Conservation (phyloP, 257 asterid species). For the Scutellaria barbata region DNA sequence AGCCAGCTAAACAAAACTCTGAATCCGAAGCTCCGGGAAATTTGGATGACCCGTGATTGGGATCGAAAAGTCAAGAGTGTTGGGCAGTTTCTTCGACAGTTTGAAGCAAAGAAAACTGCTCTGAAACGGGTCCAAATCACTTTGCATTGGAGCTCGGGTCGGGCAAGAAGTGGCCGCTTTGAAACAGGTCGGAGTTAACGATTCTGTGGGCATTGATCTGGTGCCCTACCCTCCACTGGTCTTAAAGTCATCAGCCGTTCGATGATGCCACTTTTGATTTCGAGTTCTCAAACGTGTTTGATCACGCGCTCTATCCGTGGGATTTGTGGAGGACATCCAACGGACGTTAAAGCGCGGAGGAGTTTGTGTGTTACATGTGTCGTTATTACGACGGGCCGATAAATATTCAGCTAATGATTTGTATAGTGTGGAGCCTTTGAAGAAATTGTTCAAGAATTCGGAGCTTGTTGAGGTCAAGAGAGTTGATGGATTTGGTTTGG, state of each 20-base stretch:
- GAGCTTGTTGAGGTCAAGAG: slow-evolving; percentile 51
- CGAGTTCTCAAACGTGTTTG: slow-evolving; percentile 84
- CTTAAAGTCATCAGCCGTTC: slow-evolving; percentile 56
- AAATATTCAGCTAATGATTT: slow-evolving; percentile 81
- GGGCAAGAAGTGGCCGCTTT: neutral
- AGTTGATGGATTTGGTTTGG: slow-evolving; percentile 79
- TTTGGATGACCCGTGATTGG: neutral
- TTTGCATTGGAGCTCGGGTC: neutral
- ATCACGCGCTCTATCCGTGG: slow-evolving; percentile 78
- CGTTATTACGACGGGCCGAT: slow-evolving; percentile 59
- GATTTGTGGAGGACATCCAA: slow-evolving; percentile 71
- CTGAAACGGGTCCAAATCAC: neutral
- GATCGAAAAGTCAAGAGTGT: neutral
- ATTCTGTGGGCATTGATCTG: neutral
- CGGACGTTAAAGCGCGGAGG: slow-evolving; percentile 74
- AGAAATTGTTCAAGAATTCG: slow-evolving; percentile 62
- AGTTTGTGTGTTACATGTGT: slow-evolving; percentile 71
- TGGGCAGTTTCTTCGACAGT: neutral
- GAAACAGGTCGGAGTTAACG: neutral
- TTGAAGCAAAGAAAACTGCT: neutral
- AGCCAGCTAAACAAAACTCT: neutral
- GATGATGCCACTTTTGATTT: slow-evolving; percentile 61
- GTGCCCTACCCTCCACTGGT: neutral
- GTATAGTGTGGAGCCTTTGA: slow-evolving; percentile 67
- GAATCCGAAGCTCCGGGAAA: neutral